Evolutionary conservation across 345 rosid species (phyloP), one percentile per base, ranked within the genome.

Genomic region (Murraya paniculata): DNA sequence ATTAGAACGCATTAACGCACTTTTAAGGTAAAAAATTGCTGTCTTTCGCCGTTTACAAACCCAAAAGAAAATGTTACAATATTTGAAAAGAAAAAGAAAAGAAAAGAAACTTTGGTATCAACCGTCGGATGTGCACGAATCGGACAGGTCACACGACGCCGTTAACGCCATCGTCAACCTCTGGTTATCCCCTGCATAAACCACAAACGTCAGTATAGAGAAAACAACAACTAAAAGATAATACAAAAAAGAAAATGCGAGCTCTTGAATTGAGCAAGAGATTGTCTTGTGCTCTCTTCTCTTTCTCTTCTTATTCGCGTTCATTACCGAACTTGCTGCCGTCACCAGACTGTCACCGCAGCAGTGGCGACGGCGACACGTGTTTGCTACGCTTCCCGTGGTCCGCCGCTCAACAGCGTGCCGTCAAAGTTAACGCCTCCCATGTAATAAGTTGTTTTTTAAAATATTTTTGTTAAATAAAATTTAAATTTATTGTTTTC

Each of bases 371-470:
- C 38, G 75, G 70, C 27, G 79, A 62, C 72, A 13, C 80, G 5
- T 25, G 70, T 69, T 79, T 76, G 68, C 68, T 82, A 53, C 64
- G n/a, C 22, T 86, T 73, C 9, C 93, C 91, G 6, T 92, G 97
- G 94, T 88, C 83, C 57, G 74, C 80, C 35, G 25, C 72, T 75
- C 99, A 91, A 78, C 85, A 80, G 64, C 96, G 98, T 14, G 95
- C 94, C 39, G 90, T 86, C 75, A 93, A 86, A 78, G 90, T 91
- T 71, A 89, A 90, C 74, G 98, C 98, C n/a, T 88, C 89, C 79
- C 90, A 89, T 71, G 99, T 92, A 55, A 67, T 71, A 28, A 7
- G 9, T 14, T 24, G 30, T 39, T 41, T 8, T 68, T 55, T 19
- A 48, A 9, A 27, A 27, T 6, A n/a, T 25, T 48, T 48, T 2